Percentiles rank a stretch among this genome's conserved stretches.
phyloP scores from a whole-genome alignment of 768 basidiomycete species.

The Leccinum aurantiacum region DNA sequence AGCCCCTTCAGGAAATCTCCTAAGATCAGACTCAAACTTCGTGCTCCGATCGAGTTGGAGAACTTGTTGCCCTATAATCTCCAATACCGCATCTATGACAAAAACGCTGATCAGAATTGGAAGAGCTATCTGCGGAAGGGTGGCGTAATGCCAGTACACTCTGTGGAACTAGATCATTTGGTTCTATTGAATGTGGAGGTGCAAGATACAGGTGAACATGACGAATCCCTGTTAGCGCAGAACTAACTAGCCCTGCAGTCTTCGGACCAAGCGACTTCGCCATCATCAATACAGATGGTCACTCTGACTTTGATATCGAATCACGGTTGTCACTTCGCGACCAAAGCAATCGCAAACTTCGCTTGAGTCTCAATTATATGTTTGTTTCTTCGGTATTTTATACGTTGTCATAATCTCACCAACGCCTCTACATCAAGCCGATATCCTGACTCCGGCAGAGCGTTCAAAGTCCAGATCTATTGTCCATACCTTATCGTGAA shows the following conservation, averaged over 20 bases:
- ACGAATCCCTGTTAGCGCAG: neutral
- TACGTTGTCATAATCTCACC: conserved; percentile 7
- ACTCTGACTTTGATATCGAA: conserved; percentile 87
- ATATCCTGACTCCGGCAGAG: conserved; percentile 88
- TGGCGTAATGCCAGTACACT: conserved; percentile 95
- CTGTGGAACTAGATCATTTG: conserved; percentile 87
- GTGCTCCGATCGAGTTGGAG: conserved; percentile 93
- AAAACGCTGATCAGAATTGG: conserved; percentile 92
- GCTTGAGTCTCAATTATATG: conserved; percentile 88
- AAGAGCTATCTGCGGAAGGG: conserved; percentile 90
- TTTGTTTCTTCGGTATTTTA: conserved; percentile 40
- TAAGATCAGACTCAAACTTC: conserved; percentile 78
- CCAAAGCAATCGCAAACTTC: conserved; percentile 68
- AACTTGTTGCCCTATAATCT: conserved; percentile 93
- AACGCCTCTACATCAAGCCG: conserved; percentile 41
- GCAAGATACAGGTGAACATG: conserved; percentile 78
- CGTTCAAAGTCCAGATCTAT: conserved; percentile 95
- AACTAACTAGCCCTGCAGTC: conserved; percentile 42
- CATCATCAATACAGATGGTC: conserved; percentile 92
- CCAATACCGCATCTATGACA: conserved; percentile 96
- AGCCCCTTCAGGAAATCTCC: conserved; percentile 66
- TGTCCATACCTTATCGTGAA: conserved; percentile 89
- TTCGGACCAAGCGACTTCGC: conserved; percentile 95
- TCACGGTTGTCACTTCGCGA: conserved; percentile 71
- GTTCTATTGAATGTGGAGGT: conserved; percentile 86